phyloP scores from a whole-genome alignment of 306 rosid genomes.

The Quercus wislizeni region DNA sequence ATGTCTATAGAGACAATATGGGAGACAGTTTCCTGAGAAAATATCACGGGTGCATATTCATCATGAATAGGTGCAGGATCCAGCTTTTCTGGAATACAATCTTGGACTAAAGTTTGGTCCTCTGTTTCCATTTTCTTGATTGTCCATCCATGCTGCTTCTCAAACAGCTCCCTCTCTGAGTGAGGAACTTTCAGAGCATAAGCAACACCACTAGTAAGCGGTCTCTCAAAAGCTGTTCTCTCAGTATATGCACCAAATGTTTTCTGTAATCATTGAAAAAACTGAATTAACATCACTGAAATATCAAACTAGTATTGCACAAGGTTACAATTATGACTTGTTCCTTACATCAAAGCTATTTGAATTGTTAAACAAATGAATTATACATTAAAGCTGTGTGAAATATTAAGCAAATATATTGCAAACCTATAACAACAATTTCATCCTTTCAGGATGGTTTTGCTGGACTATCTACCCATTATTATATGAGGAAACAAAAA shows the following conservation, averaged over 20 bases:
- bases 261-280: conserved; percentile 48
- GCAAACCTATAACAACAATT: background rate
- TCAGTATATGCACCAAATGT: conserved; percentile 89
- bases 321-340: too few species aligned
- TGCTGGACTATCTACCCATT: background rate
- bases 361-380: background rate
- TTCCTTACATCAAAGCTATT: background rate
- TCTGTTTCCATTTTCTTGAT: conserved; percentile 90
- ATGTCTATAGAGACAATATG: conserved; percentile 98
- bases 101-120: conserved; percentile 87
- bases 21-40: conserved; percentile 98
- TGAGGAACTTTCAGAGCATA: conserved; percentile 90
- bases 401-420: background rate
- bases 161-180: conserved; percentile 73
- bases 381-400: background rate
- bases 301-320: too few species aligned
- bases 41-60: conserved; percentile 98
- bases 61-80: conserved; percentile 90
- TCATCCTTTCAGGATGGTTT: background rate
- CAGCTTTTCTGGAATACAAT: conserved; percentile 84
- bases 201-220: conserved; percentile 96
- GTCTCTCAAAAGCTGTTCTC: conserved; percentile 88
- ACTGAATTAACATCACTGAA: background rate
- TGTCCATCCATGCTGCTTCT: conserved; percentile 82
- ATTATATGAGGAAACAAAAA: background rate